Conservation (phyloP, 2,329 filamentous ascomycete species). For the Hypoxylon sp. region DNA sequence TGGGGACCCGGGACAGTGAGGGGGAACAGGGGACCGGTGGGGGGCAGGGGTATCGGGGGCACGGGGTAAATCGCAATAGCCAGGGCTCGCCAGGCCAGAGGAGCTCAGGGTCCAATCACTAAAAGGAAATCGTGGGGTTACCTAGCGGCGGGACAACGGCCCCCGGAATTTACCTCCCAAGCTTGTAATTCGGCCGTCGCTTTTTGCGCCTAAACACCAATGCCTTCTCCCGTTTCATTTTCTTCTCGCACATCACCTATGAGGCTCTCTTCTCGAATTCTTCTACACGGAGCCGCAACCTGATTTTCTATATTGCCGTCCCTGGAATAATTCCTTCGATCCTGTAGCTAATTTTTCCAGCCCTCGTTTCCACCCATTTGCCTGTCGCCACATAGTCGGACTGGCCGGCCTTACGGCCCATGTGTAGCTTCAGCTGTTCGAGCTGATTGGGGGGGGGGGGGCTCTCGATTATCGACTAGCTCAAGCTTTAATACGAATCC, state of each 20-base stretch:
- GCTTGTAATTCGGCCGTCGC: constrained; percentile 25
- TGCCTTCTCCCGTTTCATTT: constrained; percentile 21
- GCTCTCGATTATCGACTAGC: constrained; percentile 20
- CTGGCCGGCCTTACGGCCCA: constrained; percentile 1
- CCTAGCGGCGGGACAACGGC: constrained; percentile 13
- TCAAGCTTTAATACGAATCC: constrained; percentile 12
- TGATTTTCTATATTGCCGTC: constrained; percentile 13
- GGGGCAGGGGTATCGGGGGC: no score
- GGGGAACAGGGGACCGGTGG: no score
- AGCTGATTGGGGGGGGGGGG: constrained; percentile 11
- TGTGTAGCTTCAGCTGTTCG: constrained; percentile 9
- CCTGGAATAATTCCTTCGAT: constrained; percentile 30
- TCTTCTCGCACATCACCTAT: constrained; percentile 9
- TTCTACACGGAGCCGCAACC: constrained; percentile 21
- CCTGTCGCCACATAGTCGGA: constrained; percentile 10
- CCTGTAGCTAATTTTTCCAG: constrained; percentile 28
- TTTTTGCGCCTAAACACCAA: constrained; percentile 25
- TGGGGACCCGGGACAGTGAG: no score
- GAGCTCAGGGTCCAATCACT: constrained; percentile 1
- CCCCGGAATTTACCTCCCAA: constrained; percentile 15
- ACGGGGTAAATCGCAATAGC: no score
- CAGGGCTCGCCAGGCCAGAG: no score
- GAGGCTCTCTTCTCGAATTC: constrained; percentile 26
- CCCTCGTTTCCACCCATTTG: constrained; percentile 9
- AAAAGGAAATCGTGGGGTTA: constrained; percentile 18